Base-by-base conservation (phyloP, 257 asterid species). In the Nicotiana undulata region DNA sequence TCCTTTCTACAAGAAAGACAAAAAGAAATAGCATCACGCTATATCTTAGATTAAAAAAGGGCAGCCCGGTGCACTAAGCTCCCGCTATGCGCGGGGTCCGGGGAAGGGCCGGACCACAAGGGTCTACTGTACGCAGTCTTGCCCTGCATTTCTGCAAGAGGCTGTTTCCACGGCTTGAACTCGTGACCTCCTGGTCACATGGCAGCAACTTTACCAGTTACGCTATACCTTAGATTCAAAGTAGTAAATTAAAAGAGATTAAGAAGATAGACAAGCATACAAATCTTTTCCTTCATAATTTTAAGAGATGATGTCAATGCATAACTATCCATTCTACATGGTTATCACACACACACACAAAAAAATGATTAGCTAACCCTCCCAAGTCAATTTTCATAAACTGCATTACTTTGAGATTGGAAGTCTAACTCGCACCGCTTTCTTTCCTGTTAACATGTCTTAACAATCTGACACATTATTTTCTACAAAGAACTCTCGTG, bases 1-100 rank as follows among this genome's bases (percentile, higher is more conserved):
- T 60, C 90, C 88, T 58, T 88, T 89, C 98, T 95, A 76, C 88
- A 82, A 31, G 76, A 84, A 79, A 15, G 58, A 82, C 63, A 29
- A 0, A 56, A 22, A 13, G 12, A 44, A 18, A 84, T 13, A 81
- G 11, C 52, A 28, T 77, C 53, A 79, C 80, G 75, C 51, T 16
- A 85, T 29, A 65, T 83, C 24, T 4, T 46, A 74, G n/a, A n/a
- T n/a, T n/a, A n/a, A n/a, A n/a, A n/a, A n/a, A n/a, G n/a, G n/a
- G n/a, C n/a, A n/a, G n/a, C n/a, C n/a, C n/a, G n/a, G n/a, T n/a
- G n/a, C n/a, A n/a, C n/a, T n/a, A n/a, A n/a, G n/a, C n/a, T n/a
- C n/a, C n/a, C n/a, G n/a, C n/a, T n/a, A n/a, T n/a, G n/a, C n/a
- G n/a, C n/a, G n/a, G n/a, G n/a, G n/a, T n/a, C n/a, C n/a, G n/a